These are phyloP conservation scores for Chenopodium suecicum DNA, from an alignment of 148 eudicot genomes.

Conservation along the genomic window DNA sequence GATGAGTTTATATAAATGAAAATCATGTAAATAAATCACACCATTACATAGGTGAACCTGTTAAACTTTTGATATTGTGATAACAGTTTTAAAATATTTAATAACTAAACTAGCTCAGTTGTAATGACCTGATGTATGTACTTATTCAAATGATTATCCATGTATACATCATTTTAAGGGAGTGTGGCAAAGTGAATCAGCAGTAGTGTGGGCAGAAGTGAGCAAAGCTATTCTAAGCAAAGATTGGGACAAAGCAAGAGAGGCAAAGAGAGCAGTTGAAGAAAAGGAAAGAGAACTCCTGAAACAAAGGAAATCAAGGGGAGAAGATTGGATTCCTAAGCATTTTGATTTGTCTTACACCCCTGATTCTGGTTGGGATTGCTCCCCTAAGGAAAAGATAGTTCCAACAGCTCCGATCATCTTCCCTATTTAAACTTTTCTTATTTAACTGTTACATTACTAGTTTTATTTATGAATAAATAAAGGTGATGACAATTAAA, in stretches of 20 bases:
- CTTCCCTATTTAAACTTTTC: conserved; percentile 35
- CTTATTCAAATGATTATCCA: no score
- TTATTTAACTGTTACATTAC: no score
- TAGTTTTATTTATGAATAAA: no score
- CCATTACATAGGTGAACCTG: no score
- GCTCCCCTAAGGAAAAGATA: conserved; percentile 42
- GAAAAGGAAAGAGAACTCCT: conserved; percentile 56
- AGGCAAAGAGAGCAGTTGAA: conserved; percentile 29
- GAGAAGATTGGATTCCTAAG: conserved; percentile 57
- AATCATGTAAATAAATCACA: no score
- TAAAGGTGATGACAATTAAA: no score
- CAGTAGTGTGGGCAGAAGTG: conserved; percentile 69
- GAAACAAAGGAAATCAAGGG: conserved; percentile 39
- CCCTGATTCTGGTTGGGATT: conserved; percentile 59
- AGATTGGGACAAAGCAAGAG: conserved; percentile 5
- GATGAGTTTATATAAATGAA: no score
- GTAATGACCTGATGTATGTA: no score
- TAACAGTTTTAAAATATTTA: no score
- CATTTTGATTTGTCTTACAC: conserved; percentile 52
- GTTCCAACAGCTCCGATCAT: conserved; percentile 76
- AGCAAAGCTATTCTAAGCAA: conserved; percentile 29
- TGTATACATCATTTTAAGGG: conserved; percentile 31
- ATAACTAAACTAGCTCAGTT: no score
- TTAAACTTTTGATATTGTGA: no score
- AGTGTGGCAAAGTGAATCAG: conserved; percentile 56